phyloP scores from a whole-genome alignment of 2,329 filamentous ascomycete genomes.

The Beauveria brongniartii region DNA sequence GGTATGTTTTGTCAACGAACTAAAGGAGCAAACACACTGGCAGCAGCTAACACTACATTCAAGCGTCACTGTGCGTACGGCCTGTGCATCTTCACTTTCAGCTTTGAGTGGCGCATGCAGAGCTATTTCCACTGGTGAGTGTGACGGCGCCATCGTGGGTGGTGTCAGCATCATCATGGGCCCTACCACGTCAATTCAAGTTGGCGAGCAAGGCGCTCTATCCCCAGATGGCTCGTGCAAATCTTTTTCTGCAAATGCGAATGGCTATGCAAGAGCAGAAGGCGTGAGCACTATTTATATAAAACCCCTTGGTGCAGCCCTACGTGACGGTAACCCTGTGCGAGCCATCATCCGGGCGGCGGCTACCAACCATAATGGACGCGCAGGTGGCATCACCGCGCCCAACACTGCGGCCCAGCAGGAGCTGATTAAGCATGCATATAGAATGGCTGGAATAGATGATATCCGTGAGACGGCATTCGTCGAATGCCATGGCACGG shows the following conservation, averaged over 20 bases:
- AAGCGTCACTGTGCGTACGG: not conserved
- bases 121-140: constrained; percentile 16
- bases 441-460: constrained; percentile 22
- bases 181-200: constrained; percentile 17
- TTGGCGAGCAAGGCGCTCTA: constrained; percentile 20
- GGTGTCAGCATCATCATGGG: constrained; percentile 26
- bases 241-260: constrained; percentile 30
- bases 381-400: constrained; percentile 28
- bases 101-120: not conserved
- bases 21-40: not conserved
- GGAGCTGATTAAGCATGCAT: constrained; percentile 30
- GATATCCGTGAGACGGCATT: constrained; percentile 18
- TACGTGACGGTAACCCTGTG: constrained; percentile 35
- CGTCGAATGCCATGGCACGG: constrained; percentile 37
- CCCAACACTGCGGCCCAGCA: constrained; percentile 30
- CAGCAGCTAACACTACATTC: not conserved
- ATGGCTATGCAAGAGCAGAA: constrained; percentile 41
- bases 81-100: not conserved
- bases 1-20: not conserved
- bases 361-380: constrained; percentile 31
- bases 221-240: constrained; percentile 20
- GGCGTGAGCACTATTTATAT: constrained; percentile 32
- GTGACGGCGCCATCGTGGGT: constrained; percentile 23
- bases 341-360: constrained; percentile 27
- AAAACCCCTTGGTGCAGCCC: constrained; percentile 34